Base-by-base conservation (phyloP, 2,329 filamentous ascomycete species). In the Sporothrix schenckii region DNA sequence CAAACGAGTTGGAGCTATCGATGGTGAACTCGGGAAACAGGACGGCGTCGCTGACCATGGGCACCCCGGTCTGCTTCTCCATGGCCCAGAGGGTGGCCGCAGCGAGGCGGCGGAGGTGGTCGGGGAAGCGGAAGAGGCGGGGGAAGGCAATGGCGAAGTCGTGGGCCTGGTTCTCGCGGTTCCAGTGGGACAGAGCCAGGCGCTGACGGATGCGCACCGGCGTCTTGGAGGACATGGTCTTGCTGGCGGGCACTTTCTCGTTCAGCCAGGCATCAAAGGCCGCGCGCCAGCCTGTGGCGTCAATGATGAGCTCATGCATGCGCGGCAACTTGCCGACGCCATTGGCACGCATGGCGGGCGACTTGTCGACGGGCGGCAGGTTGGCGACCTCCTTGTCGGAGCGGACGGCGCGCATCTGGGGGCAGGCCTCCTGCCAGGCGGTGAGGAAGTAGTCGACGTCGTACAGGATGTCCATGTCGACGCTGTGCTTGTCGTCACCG, bases 111-210 rank as follows among this genome's bases (percentile, higher is more conserved):
- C 70, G 70, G 7, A 66, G 50, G 9, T 16, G 39, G 9, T 19
- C 53, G 4, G 72, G 72, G 47, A 58, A 71, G n/a, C 69, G 72
- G 44, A 74, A 75, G 1, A 75, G 71, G 21, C 74, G 74, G 3
- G 73, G 70, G 58, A 75, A 75, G 21, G 73, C 50, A 21, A 50
- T 7, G 54, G 58, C 73, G 66, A 75, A 75, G 21, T 73, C 78
- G 19, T 41, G 24, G 13, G 34, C 24, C 13, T 67, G 66, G 24
- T 7, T 16, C 3, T 66, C 67, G 47, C 67, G 70, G 67, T 71
- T 67, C 70, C 70, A 71, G 41, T 71, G 39, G 16, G 70, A 66
- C 61, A 71, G 70, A 10, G 66, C 70, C 2, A 67, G 24, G 44
- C 60, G 66, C 61, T 71, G 70, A 24, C 56, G 41, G 16, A 71